Evolutionary conservation across 495 filamentous ascomycete species (phyloP), one percentile per base, ranked within the genome.

Genomic region (Trichoderma parareesei): DNA sequence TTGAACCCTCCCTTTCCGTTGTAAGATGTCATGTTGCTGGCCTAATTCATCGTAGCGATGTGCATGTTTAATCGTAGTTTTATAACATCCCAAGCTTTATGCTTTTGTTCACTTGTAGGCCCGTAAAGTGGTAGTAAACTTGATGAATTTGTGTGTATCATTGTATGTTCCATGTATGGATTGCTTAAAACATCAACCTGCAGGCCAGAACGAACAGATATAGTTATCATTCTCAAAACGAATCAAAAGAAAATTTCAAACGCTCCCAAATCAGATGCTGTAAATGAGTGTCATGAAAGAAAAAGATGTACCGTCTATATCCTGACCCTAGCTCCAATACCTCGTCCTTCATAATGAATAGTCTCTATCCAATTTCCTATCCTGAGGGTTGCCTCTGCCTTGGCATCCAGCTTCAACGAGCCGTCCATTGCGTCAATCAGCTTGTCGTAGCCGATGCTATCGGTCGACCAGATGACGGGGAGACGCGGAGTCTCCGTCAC

Each of bases 391-490:
- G 93, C 86, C 41, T 82, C 77, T 7, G 92, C 94, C 65, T 80
- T 78, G n/a, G 92, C 88, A 75, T 92, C 88, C 66, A 98, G 71
- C 73, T 88, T 87, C 68, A 97, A 73, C 38, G 76, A 78, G 0
- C 93, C 91, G 11, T 93, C 91, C n/a, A 98, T 73, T n/a, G 94
- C 93, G 69, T 85, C 85, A 69, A 79, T 85, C 38, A 98, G 76
- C 42, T 87, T 87, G 35, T 90, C 88, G 73, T 93, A 96, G 3
- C 93, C 94, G 48, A 95, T 85, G 11, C 87, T 86, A 14, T 83
- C 87, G 2, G 93, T 63, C 53, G 82, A 84, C 85, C 93, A 89
- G 38, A 88, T 79, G 6, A 97, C 93, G 0, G 94, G 93, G 60
- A 98, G 69, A 65, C 79, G 82, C 3, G 94, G 94, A 2, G 87